Evolutionary conservation across 2,329 filamentous ascomycete genomes (phyloP), one percentile per base, ranked within the genome.

Genomic region (Scorias spongiosa): DNA sequence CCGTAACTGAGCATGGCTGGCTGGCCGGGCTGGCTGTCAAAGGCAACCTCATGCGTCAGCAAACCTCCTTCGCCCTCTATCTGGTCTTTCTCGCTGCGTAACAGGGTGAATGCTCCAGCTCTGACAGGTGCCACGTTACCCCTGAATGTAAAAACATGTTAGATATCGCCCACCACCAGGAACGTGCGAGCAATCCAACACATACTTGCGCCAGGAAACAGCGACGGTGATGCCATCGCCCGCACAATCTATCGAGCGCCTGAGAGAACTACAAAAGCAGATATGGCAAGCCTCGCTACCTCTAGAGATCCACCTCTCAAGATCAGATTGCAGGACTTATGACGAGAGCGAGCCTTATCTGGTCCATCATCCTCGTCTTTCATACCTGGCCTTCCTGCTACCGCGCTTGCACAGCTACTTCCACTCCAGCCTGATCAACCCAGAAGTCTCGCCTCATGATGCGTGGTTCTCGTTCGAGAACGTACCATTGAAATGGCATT

Each of bases 401-500:
- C 71, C 75, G 12, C 72, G 68, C 44, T 63, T 84, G 6, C 75
- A 76, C 50, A 64, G 68, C 41, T 84, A 83, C 65, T 84, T 82
- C 57, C 54, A 64, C 1, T 51, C 66, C 11, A 69, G 61, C 20
- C 60, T 82, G 32, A 81, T 81, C 51, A 66, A 78, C 49, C 69
- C 76, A 2, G 63, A 69, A 38, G 64, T 71, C 29, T 63, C 64
- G 2, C 56, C 70, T 7, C 65, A 72, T 46, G 64, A 74, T 38
- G 72, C 74, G 15, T 80, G 76, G 74, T 74, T 85, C 49, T 77
- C 75, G 1, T 80, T 78, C 54, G 76, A 84, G 57, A 71, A 68
- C 11, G 79, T 84, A 12, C 74, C 78, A 2, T 59, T 84, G 49
- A 83, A 81, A 65, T 81, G 78, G 78, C 80, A 84, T 55, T 78